Percentiles rank a stretch among this genome's conserved stretches.
phyloP scores from a whole-genome alignment of 2,329 filamentous ascomycete genomes.

The Aspergillus amoenus region DNA sequence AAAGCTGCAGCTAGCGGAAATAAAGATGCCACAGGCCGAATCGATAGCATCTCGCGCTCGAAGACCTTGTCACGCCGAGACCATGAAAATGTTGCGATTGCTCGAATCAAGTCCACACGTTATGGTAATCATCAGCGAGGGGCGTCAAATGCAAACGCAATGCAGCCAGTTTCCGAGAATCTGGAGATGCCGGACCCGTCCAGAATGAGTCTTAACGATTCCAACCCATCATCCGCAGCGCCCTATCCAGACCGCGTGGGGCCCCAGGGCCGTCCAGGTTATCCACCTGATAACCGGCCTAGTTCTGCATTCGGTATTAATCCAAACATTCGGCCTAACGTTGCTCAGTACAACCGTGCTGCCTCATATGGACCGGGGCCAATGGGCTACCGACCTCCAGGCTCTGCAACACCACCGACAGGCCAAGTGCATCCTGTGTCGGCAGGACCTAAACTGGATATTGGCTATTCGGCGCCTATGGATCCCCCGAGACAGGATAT shows the following conservation, averaged over 20 bases:
- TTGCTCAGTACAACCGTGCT: conserved; percentile 34
- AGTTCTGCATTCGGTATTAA: conserved; percentile 51
- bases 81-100: conserved; percentile 88
- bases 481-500: conserved; percentile 34
- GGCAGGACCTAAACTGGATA: conserved; percentile 42
- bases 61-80: conserved; percentile 85
- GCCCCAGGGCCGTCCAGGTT: conserved; percentile 34
- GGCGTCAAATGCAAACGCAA: conserved; percentile 19
- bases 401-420: conserved; percentile 32
- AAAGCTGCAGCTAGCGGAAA: conserved; percentile 89
- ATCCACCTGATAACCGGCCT: conserved; percentile 40
- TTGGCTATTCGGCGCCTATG: conserved; percentile 49
- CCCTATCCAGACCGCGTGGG: conserved; percentile 44
- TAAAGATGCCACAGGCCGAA: conserved; percentile 76
- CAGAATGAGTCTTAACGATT: conserved; percentile 38
- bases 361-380: conserved; percentile 33
- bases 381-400: conserved; percentile 35
- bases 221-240: conserved; percentile 34
- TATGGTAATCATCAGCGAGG: conserved; percentile 62
- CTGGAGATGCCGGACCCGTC: conserved; percentile 52
- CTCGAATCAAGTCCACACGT: conserved; percentile 73
- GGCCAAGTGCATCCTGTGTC: conserved; percentile 32
- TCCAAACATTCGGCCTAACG: conserved; percentile 46
- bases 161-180: conserved; percentile 44
- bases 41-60: conserved; percentile 80